Conservation (phyloP, 2,329 filamentous ascomycete species). For the Didymella keratinophila region DNA sequence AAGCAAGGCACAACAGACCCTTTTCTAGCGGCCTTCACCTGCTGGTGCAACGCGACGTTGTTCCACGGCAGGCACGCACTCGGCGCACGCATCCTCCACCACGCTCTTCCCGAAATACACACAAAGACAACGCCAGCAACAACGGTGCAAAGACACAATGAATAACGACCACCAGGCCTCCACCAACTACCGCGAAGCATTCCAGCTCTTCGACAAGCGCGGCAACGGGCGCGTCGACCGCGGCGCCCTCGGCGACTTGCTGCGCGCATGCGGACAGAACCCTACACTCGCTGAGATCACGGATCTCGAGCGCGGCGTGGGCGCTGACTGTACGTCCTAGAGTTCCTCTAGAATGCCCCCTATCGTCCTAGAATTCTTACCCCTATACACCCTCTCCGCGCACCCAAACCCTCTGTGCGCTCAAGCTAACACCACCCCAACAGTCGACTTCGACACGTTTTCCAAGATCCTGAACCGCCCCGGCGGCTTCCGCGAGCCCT, state of each 20-base stretch:
- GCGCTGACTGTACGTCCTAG: constrained; percentile 81
- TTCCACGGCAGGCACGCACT: constrained; percentile 13
- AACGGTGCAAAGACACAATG: constrained; percentile 35
- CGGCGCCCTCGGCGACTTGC: constrained; percentile 88
- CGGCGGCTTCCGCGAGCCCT: constrained; percentile 96
- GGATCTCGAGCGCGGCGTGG: constrained; percentile 89
- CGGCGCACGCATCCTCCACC: constrained; percentile 16
- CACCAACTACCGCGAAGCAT: constrained; percentile 99
- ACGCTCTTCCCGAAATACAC: constrained; percentile 12
- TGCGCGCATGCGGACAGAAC: constrained; percentile 97
- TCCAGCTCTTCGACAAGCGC: constrained; percentile 99
- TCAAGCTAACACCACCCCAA: constrained; percentile 12
- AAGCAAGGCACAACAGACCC: constrained; percentile 28
- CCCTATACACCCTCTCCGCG: not conserved
- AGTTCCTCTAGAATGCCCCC: no score
- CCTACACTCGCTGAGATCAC: constrained; percentile 91
- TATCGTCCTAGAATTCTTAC: not conserved
- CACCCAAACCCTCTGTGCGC: not conserved
- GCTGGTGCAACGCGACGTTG: constrained; percentile 10
- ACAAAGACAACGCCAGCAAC: constrained; percentile 15
- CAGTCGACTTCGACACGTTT: constrained; percentile 98
- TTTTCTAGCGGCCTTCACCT: constrained; percentile 13
- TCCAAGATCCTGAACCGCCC: constrained; percentile 96
- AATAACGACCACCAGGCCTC: constrained; percentile 63
- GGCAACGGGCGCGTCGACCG: constrained; percentile 90